Base-by-base conservation (phyloP, 371 early-diverging fungal species). In the Zopfochytrium polystomum region DNA sequence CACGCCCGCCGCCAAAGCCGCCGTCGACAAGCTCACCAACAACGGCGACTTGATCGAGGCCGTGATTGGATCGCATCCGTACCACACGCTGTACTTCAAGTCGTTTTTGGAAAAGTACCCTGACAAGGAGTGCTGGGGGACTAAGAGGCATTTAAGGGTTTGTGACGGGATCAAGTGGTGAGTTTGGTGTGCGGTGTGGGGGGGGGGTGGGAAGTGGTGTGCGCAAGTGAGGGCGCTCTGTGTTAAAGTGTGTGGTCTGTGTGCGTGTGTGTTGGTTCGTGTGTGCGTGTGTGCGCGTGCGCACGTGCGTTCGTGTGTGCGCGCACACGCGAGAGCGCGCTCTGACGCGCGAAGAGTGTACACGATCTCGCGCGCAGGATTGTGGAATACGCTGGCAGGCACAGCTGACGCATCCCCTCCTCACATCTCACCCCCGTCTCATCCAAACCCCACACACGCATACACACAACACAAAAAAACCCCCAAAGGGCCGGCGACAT, bases 11-110 rank as follows among this genome's bases (percentile, higher is more conserved):
- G 13, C 43, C 4, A 61, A 62, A 31, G 45, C 25, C n/a, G 57
- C 56, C 46, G 49, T 62, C 31, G 52, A 57, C 45, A 53, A 20
- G 2, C 31, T 66, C 26, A 66, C 66, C 9, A 25, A 56, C 18
- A 54, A 54, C 35, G 62, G 67, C 3, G 30, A 31, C 15, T 52
- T 67, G 18, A 62, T 67, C 26, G 67, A 61, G 33, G 60, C 63
- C 6, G 56, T 67, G 18, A 31, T 67, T 2, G 68, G 51, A 3
- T 63, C 68, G 7, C 63, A 67, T 32, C 62, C 68, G 18, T 62
- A 33, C 54, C 68, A 67, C 60, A 62, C 63, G 3, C 33, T 67
- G 3, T 26, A n/a, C 22, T 63, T 67, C 32, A 42, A 26, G 20
- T 35, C 9, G n/a, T 67, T 67, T 45, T 31, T 58, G 51, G 23